Evolutionary conservation across 306 rosid genomes (phyloP), one percentile per base, ranked within the genome.

Genomic region (Canavalia gladiata): DNA sequence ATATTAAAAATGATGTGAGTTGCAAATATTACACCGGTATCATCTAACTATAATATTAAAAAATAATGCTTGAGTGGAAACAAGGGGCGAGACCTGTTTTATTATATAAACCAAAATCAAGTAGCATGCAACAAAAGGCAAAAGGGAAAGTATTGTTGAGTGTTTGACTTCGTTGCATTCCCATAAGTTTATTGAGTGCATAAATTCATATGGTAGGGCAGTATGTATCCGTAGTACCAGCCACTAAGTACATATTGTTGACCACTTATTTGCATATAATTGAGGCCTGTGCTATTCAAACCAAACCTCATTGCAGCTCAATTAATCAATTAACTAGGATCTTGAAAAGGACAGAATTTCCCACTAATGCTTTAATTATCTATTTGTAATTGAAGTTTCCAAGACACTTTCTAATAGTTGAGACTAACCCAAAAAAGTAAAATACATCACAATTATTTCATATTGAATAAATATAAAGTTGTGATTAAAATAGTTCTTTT

Each of bases 211-310:
- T 39, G 25, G 59, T 28, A 47, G 51, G 51, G 5, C 25, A 62
- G 56, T 28, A 47, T 69, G 13, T 69, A 47, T 46, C 75, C 75
- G 75, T 46, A 30, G 75, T 69, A 69, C 72, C 7, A 10, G 3
- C 55, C 18, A 45, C 8, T 47, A 35, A 58, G 58, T 47, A 47
- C 43, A 47, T 3, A 11, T 47, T 70, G 59, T 70, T 31, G 59
- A 70, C 75, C 59, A 49, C 0, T 4, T 0, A 47, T 10, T 68
- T 8, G 41, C 56, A 43, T 46, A 6, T 29, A 37, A 2, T 4
- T 37, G 4, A 37, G 41, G 3, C 0, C 4, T 4, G 3, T 37
- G 1, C 41, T 37, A 37, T 37, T 37, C 41, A 63, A 12, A 10
- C n/a, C 11, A 12, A 39, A 50, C 39, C 49, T 4, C 50, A 39